Percentiles rank a stretch among this genome's conserved stretches.
Evolutionary conservation across 2,329 filamentous ascomycete species (phyloP).

Genomic region (Aspergillus quadricinctus): DNA sequence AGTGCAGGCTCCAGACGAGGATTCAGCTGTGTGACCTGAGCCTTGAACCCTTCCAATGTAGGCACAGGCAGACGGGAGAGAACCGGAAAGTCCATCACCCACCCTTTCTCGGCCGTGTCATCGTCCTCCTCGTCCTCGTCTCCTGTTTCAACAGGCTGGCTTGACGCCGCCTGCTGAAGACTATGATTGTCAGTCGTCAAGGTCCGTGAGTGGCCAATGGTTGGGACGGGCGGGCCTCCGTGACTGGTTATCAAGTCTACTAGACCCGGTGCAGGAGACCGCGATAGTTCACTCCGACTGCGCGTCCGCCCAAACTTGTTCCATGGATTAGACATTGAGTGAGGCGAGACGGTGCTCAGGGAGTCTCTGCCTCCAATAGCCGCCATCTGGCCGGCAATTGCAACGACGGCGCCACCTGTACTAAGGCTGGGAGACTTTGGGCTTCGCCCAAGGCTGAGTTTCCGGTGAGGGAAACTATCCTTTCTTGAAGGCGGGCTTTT

Average conservation of each 20-base stretch:
- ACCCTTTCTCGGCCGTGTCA: slow-evolving; percentile 51
- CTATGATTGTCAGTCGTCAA: slow-evolving; percentile 20
- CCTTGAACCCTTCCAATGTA: slow-evolving; percentile 69
- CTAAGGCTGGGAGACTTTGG: slow-evolving; percentile 37
- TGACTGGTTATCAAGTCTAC: slow-evolving; percentile 53
- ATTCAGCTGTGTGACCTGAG: slow-evolving; percentile 69
- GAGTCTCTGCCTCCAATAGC: slow-evolving; percentile 53
- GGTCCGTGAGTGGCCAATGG: slow-evolving; percentile 43
- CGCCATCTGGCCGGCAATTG: slow-evolving; percentile 43
- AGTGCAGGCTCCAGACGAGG: slow-evolving; percentile 65
- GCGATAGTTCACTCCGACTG: slow-evolving; percentile 55
- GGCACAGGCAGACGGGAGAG: slow-evolving; percentile 66
- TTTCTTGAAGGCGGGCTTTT: slow-evolving; percentile 24
- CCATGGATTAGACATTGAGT: slow-evolving; percentile 38
- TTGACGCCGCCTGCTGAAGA: slow-evolving; percentile 8
- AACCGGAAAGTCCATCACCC: slow-evolving; percentile 59
- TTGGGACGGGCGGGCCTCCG: slow-evolving; percentile 57
- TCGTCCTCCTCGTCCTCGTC: slow-evolving; percentile 54
- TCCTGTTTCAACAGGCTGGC: slow-evolving; percentile 17
- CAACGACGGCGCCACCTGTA: slow-evolving; percentile 39
- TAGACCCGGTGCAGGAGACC: slow-evolving; percentile 42
- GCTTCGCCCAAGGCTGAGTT: slow-evolving; percentile 35
- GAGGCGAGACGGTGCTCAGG: slow-evolving; percentile 47
- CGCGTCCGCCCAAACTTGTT: slow-evolving; percentile 48
- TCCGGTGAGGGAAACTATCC: slow-evolving; percentile 32